phyloP scores from a whole-genome alignment of 1,139 yeast species.

The Nakaseomyces delphensis region DNA sequence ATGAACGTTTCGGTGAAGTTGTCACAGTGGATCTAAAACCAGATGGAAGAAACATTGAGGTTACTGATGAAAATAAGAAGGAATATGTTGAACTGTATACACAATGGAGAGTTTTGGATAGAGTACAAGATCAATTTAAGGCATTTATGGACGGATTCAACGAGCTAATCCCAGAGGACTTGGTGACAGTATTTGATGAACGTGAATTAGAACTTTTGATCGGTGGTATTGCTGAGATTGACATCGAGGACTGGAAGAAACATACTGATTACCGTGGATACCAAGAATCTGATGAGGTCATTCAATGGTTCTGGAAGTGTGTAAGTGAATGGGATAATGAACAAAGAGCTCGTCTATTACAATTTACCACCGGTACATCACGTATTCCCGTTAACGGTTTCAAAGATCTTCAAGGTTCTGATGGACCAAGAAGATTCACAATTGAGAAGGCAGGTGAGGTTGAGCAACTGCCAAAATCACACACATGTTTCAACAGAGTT shows the following conservation, averaged over 20 bases:
- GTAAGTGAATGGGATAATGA: slow-evolving; percentile 92
- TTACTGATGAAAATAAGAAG: slow-evolving; percentile 86
- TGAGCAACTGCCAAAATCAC: slow-evolving; percentile 90
- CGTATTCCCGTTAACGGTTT: slow-evolving; percentile 98
- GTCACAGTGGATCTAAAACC: slow-evolving; percentile 87
- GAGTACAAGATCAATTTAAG: slow-evolving; percentile 92
- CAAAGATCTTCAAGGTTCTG: slow-evolving; percentile 96
- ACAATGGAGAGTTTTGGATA: slow-evolving; percentile 89
- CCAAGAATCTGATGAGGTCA: slow-evolving; percentile 90
- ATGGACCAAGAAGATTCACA: slow-evolving; percentile 97
- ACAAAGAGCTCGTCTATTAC: slow-evolving; percentile 89
- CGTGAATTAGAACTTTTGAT: slow-evolving; percentile 91
- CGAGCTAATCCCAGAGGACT: slow-evolving; percentile 92
- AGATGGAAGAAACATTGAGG: slow-evolving; percentile 79
- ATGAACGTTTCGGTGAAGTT: slow-evolving; percentile 90
- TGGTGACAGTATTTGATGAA: slow-evolving; percentile 93
- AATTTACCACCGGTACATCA: slow-evolving; percentile 97
- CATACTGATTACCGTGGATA: slow-evolving; percentile 98
- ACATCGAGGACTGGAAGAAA: slow-evolving; percentile 97
- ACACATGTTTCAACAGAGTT: slow-evolving; percentile 90
- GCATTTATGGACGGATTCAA: slow-evolving; percentile 96
- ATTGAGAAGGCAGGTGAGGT: slow-evolving; percentile 96
- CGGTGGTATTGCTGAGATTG: slow-evolving; percentile 97
- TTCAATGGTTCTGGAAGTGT: slow-evolving; percentile 98
- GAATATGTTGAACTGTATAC: slow-evolving; percentile 93